Base-by-base conservation (phyloP, 2,329 filamentous ascomycete species). In the Bretziella fagacearum region DNA sequence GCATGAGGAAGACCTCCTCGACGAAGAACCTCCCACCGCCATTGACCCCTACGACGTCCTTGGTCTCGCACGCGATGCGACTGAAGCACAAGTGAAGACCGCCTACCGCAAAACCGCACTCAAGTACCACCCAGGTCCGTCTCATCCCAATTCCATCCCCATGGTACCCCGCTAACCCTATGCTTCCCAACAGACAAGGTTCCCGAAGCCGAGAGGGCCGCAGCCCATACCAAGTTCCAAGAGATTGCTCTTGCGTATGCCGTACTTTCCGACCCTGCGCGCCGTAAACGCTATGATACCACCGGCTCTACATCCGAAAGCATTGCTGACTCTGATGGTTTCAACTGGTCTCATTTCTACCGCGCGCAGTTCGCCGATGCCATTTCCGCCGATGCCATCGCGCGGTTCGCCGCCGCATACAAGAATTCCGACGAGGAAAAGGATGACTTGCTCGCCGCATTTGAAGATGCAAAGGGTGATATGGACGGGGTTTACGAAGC, bases 161-260 rank as follows among this genome's bases (percentile, higher is more conserved):
- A 4, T 26, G 22, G 11, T 13, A 39, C 35, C 3, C 15, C 27
- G 2, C 36, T 43, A 15, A 30, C 18, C 8, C 10, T 33, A 18
- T 32, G 37, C n/a, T 36, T 4, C n/a, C n/a, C n/a, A n/a, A 42
- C 50, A 81, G 86, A 94, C 71, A 94, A 94, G 66, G 84, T 78
- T 3, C 54, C 74, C 13, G 68, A 73, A 1, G 70, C 77, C 18
- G 65, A 79, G 45, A 85, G 84, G 57, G 71, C 78, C 22, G 65
- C 71, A 35, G 89, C 91, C 2, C 80, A 94, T 55, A 69, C 71
- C 51, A 80, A 74, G 46, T 98, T 98, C 61, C 91, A 98, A 63
- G 71, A 81, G 55, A 78, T 98, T 55, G 89, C 89, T 20, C 89
- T 95, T 57, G 89, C 91, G 45, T 94, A 96, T 59, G 89, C 86